These are phyloP conservation scores for Spizellomyces punctatus DNA, from an alignment of 192 early-diverging fungal species.

Conservation along the genomic window DNA sequence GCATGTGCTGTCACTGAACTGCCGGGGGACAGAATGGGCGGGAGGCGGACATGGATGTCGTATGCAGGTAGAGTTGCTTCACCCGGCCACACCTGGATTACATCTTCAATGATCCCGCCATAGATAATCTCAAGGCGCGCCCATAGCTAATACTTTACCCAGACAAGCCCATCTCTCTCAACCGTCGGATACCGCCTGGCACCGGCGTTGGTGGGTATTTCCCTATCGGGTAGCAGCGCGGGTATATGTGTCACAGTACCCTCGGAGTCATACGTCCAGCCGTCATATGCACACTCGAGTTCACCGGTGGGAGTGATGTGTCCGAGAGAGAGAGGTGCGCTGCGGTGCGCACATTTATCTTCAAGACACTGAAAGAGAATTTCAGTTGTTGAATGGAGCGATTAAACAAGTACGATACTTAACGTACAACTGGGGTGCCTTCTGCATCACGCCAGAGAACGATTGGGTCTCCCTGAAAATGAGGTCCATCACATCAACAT, in stretches of 20 bases:
- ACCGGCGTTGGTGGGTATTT: conserved; percentile 28
- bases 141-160: conserved; percentile 3
- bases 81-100: conserved; percentile 33
- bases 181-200: conserved; percentile 29
- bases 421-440: conserved; percentile 24
- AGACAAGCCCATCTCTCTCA: conserved; percentile 21
- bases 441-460: conserved; percentile 27
- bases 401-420: not conserved
- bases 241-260: conserved; percentile 42
- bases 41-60: conserved; percentile 30
- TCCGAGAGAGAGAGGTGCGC: conserved; percentile 43
- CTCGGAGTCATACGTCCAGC: conserved; percentile 47
- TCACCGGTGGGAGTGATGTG: conserved; percentile 36
- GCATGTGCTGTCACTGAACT: not conserved
- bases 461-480: conserved; percentile 23
- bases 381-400: not conserved
- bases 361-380: conserved; percentile 21
- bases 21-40: conserved; percentile 25
- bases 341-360: conserved; percentile 52
- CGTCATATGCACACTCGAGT: conserved; percentile 52
- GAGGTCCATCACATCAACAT: not conserved
- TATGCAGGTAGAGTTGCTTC: conserved; percentile 31
- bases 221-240: conserved; percentile 21
- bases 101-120: not conserved
- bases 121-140: not conserved